phyloP scores from a whole-genome alignment of 1,139 yeast genomes.

The Hansenula sp. region DNA sequence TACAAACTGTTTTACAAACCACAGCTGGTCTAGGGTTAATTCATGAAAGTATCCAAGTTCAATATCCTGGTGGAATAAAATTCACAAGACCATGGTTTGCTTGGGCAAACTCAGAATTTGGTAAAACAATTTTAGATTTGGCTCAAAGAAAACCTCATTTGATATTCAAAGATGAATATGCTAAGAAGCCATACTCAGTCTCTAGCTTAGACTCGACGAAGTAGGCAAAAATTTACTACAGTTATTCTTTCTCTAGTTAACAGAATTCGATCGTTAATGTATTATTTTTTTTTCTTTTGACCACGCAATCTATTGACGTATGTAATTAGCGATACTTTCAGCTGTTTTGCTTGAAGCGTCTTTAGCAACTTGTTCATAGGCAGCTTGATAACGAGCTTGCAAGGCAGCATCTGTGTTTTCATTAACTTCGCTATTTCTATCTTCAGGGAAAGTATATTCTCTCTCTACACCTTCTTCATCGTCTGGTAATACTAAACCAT shows the following conservation, averaged over 20 bases:
- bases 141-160: constrained; percentile 74
- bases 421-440: constrained; percentile 58
- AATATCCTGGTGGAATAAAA: constrained; percentile 40
- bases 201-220: not conserved
- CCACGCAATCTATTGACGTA: constrained; percentile 31
- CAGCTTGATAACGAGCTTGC: constrained; percentile 69
- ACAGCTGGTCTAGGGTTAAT: constrained; percentile 77
- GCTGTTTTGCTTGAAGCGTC: constrained; percentile 62
- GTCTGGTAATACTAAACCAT: constrained; percentile 62
- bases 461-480: constrained; percentile 48
- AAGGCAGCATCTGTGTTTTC: constrained; percentile 47
- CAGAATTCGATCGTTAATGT: not conserved
- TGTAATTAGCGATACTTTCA: constrained; percentile 66
- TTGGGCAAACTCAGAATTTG: constrained; percentile 93
- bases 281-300: not conserved
- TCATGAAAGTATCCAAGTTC: constrained; percentile 80
- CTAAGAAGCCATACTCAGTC: constrained; percentile 16
- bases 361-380: constrained; percentile 63
- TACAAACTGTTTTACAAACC: constrained; percentile 50
- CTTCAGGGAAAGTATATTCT: constrained; percentile 77
- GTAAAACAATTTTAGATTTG: constrained; percentile 72
- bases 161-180: constrained; percentile 47
- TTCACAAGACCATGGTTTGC: constrained; percentile 87
- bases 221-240: not conserved
- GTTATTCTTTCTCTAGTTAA: too few relatives aligned